Percentiles rank a stretch among this genome's conserved stretches.
Conservation (phyloP, 352 stramenopile species). For the Pythium aquatile region DNA sequence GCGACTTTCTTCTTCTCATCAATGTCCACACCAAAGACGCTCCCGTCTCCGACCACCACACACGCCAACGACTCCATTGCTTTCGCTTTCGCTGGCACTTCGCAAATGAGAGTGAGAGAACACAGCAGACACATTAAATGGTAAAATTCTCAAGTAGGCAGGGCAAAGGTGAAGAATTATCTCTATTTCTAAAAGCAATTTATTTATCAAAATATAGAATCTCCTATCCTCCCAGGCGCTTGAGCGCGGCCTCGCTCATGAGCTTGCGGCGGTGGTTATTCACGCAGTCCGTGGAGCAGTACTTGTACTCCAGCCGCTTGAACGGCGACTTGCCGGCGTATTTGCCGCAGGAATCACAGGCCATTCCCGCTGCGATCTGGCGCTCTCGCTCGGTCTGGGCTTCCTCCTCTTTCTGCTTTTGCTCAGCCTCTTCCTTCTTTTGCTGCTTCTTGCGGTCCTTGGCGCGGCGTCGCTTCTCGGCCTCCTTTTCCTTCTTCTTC, state of each 20-base stretch:
- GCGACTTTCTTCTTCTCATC: too few relatives aligned
- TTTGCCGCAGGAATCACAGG: constrained; percentile 79
- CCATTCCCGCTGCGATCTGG: constrained; percentile 73
- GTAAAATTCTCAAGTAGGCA: too few relatives aligned
- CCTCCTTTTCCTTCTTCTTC: constrained; percentile 82
- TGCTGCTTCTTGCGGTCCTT: constrained; percentile 91
- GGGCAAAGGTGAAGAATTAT: too few relatives aligned
- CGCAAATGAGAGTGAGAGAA: too few relatives aligned
- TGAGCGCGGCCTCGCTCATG: constrained; percentile 90
- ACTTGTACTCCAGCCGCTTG: constrained; percentile 90
- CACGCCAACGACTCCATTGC: too few relatives aligned
- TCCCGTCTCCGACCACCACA: too few relatives aligned
- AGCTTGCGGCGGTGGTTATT: constrained; percentile 91
- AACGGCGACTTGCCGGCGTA: constrained; percentile 88
- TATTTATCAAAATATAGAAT: not conserved
- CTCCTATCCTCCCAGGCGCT: constrained; percentile 56
- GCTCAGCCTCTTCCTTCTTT: constrained; percentile 70
- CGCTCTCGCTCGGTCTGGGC: constrained; percentile 58
- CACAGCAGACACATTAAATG: too few relatives aligned
- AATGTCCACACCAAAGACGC: too few relatives aligned
- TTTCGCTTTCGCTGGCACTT: too few relatives aligned
- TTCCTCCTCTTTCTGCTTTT: constrained; percentile 66
- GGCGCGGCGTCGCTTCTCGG: constrained; percentile 86
- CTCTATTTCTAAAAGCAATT: too few relatives aligned
- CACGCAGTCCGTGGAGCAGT: constrained; percentile 94